Percentiles rank a stretch among this genome's conserved stretches.
Evolutionary conservation across 371 early-diverging fungal genomes (phyloP).

Genomic region (Circinella umbellata): DNA sequence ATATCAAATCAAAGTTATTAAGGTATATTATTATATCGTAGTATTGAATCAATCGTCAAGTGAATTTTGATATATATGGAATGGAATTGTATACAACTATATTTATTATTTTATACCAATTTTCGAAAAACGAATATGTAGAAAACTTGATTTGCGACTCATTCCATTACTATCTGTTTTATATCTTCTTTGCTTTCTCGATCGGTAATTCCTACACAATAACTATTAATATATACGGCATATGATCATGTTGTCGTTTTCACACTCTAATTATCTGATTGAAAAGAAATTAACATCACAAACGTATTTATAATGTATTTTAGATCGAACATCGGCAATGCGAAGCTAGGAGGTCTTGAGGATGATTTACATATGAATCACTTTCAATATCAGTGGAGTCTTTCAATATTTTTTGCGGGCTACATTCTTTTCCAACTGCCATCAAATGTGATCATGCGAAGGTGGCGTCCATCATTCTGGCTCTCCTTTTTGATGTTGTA

Average conservation of each 20-base stretch:
- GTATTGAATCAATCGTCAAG: too few relatives aligned
- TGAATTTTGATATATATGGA: too few relatives aligned
- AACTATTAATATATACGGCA: too few relatives aligned
- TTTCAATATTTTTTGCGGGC: constrained; percentile 25
- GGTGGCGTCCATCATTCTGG: constrained; percentile 26
- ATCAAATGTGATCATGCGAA: constrained; percentile 40
- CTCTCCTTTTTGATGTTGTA: constrained; percentile 35
- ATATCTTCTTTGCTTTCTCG: constrained; percentile 43
- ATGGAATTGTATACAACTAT: too few relatives aligned
- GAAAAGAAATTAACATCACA: not conserved
- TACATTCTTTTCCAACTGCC: constrained; percentile 41
- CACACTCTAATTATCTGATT: not conserved
- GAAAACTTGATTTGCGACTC: constrained; percentile 37
- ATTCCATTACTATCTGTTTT: constrained; percentile 39
- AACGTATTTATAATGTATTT: too few relatives aligned
- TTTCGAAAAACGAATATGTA: not conserved
- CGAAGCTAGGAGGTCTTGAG: constrained; percentile 41
- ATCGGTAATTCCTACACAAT: constrained; percentile 23
- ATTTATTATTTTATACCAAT: too few relatives aligned
- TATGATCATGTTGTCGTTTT: too few relatives aligned
- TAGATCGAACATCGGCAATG: constrained; percentile 50
- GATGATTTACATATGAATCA: constrained; percentile 29
- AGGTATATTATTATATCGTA: too few relatives aligned
- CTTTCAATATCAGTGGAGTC: constrained; percentile 26
- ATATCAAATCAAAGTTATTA: too few relatives aligned